Evolutionary conservation across 805 yeast genomes (phyloP).

Genomic region (Kodamaea kaohsiungensis): DNA sequence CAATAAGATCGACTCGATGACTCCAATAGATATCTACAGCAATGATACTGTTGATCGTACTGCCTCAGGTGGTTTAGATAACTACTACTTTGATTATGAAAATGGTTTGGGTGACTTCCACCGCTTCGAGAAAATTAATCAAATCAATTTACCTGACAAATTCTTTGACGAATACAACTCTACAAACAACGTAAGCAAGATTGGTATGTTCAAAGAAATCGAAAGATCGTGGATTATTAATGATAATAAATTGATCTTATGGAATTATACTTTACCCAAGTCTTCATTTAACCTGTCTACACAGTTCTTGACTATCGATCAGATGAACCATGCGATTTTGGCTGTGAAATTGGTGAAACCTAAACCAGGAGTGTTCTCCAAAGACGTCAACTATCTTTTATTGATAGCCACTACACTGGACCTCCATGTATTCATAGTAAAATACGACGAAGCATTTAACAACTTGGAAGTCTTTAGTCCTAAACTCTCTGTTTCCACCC

Average conservation of each 20-base stretch:
- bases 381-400: conserved; percentile 69
- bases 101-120: conserved; percentile 54
- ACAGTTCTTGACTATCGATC: conserved; percentile 81
- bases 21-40: conserved; percentile 56
- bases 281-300: conserved; percentile 42
- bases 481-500: conserved; percentile 74
- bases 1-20: conserved; percentile 58
- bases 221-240: conserved; percentile 83
- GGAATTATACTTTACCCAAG: conserved; percentile 71
- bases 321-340: conserved; percentile 72
- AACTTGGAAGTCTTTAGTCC: conserved; percentile 77
- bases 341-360: conserved; percentile 81
- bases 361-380: conserved; percentile 75
- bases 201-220: conserved; percentile 83
- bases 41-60: conserved; percentile 55
- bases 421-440: conserved; percentile 73
- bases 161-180: conserved; percentile 71
- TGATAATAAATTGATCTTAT: conserved; percentile 77
- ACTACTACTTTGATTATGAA: conserved; percentile 54
- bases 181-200: conserved; percentile 64
- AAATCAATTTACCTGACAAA: conserved; percentile 76
- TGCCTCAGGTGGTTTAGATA: conserved; percentile 50
- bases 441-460: conserved; percentile 43
- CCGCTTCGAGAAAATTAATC: conserved; percentile 74
- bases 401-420: conserved; percentile 80